Evolutionary conservation across 495 filamentous ascomycete species (phyloP).

Genomic region (Talaromyces ruber): DNA sequence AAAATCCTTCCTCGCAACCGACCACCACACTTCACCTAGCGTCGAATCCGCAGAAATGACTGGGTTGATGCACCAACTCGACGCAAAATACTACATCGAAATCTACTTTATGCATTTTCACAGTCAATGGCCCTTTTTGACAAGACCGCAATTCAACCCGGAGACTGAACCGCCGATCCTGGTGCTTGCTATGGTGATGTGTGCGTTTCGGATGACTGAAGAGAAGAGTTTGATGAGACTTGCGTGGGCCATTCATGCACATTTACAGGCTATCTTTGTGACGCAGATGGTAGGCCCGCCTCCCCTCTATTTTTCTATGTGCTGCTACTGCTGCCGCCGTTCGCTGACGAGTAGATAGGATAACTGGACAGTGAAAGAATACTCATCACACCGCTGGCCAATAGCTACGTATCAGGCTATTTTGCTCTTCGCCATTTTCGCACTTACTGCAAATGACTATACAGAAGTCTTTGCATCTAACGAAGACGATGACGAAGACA

Average conservation of each 20-base stretch:
- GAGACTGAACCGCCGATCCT: not conserved
- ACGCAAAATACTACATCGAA: conserved; percentile 10
- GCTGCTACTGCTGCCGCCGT: not conserved
- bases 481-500: not conserved
- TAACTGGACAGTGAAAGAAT: conserved; percentile 5
- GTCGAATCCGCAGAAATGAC: not conserved
- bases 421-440: conserved; percentile 3
- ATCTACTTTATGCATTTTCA: conserved; percentile 23
- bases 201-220: not conserved
- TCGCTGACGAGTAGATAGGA: not conserved
- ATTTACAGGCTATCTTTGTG: not conserved
- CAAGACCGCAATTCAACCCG: conserved; percentile 15
- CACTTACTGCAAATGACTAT: not conserved
- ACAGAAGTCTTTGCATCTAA: not conserved
- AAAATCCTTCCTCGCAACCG: not conserved
- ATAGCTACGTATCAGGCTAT: conserved; percentile 4
- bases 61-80: not conserved
- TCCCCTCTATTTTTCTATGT: not conserved
- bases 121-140: conserved; percentile 23
- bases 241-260: conserved; percentile 2
- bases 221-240: not conserved
- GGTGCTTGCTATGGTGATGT: conserved; percentile 3
- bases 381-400: conserved; percentile 2
- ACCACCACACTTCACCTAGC: not conserved
- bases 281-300: conserved; percentile 4